Conservation (phyloP, 208 protist species). For the Leishmania martiniquensis region DNA sequence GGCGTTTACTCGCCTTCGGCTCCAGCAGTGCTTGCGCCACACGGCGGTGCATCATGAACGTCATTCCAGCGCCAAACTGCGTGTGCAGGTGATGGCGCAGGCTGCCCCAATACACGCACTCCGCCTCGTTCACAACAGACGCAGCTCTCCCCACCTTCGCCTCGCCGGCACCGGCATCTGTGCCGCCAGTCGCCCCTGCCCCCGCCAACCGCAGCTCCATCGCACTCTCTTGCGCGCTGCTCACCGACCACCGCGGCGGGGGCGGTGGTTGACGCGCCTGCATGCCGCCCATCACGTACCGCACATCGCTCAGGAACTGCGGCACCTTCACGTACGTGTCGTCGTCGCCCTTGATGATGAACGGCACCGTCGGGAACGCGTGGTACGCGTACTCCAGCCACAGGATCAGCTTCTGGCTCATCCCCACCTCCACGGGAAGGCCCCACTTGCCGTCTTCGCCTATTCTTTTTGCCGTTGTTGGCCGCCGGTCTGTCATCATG, state of each 20-base stretch:
- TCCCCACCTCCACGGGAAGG: conserved; percentile 35
- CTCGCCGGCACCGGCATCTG: not conserved
- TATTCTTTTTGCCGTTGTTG: conserved; percentile 22
- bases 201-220: not conserved
- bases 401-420: conserved; percentile 45
- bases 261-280: not conserved
- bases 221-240: no score
- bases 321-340: conserved; percentile 58
- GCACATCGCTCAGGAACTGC: conserved; percentile 49
- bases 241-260: no score
- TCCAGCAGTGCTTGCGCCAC: conserved; percentile 14
- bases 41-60: conserved; percentile 15
- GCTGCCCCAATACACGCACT: conserved; percentile 37
- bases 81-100: not conserved
- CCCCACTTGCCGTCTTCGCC: conserved; percentile 31
- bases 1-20: not conserved
- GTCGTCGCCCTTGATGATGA: conserved; percentile 58
- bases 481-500: conserved; percentile 32
- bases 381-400: conserved; percentile 45
- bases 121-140: not conserved
- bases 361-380: conserved; percentile 36
- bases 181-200: not conserved
- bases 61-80: conserved; percentile 18
- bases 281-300: conserved; percentile 1
- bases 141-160: not conserved